Conservation (phyloP, 192 early-diverging fungal species). For the Irineochytrium annulatum region DNA sequence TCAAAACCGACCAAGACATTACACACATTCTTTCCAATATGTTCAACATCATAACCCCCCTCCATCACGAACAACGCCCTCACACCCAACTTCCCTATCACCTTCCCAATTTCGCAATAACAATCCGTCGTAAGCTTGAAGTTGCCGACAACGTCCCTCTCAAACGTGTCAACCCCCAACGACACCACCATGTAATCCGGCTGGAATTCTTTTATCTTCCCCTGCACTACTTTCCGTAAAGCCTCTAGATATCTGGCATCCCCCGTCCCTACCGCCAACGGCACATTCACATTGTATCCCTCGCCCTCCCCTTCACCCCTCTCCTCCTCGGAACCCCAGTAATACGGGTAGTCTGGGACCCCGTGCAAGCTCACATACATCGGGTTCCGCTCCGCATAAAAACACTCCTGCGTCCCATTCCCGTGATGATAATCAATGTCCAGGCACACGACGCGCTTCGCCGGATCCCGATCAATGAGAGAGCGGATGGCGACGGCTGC, state of each 20-base stretch:
- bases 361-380: conserved; percentile 64
- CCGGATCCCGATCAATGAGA: conserved; percentile 42
- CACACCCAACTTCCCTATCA: conserved; percentile 8
- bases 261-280: conserved; percentile 47
- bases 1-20: conserved; percentile 28
- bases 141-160: conserved; percentile 33
- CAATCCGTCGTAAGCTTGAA: conserved; percentile 27
- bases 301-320: conserved; percentile 54
- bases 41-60: conserved; percentile 27
- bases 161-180: conserved; percentile 64
- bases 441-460: conserved; percentile 65
- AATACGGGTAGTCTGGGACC: conserved; percentile 59
- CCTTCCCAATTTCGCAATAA: conserved; percentile 21
- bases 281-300: conserved; percentile 68
- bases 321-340: conserved; percentile 53
- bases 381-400: conserved; percentile 46
- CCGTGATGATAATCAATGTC: conserved; percentile 69
- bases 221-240: conserved; percentile 39
- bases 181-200: conserved; percentile 60
- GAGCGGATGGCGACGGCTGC: conserved; percentile 74
- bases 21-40: conserved; percentile 24
- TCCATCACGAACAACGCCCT: conserved; percentile 40
- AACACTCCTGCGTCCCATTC: conserved; percentile 31
- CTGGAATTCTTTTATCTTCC: conserved; percentile 40
- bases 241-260: conserved; percentile 54